Evolutionary conservation across 2,329 filamentous ascomycete genomes (phyloP).

Genomic region (Tolypocladium ovalisporum): DNA sequence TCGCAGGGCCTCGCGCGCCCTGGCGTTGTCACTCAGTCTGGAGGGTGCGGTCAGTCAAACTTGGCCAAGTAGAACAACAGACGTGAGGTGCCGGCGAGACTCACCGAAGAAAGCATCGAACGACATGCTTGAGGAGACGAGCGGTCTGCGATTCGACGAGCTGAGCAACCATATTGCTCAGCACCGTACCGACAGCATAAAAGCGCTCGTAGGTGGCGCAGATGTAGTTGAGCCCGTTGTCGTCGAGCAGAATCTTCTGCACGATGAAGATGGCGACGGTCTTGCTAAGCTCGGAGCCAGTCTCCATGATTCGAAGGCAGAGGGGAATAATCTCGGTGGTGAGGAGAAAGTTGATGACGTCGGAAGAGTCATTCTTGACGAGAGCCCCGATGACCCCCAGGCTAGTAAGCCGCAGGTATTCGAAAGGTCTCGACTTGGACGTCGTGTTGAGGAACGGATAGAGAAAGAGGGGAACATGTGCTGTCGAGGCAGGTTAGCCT

Average conservation of each 20-base stretch:
- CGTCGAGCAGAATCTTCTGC: constrained; percentile 94
- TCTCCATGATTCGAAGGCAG: constrained; percentile 98
- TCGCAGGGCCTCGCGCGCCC: constrained; percentile 84
- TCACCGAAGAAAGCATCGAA: constrained; percentile 89
- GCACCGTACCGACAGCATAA: constrained; percentile 91
- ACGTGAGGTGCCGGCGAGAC: constrained; percentile 15
- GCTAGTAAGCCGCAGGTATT: constrained; percentile 91
- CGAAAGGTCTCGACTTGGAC: constrained; percentile 93
- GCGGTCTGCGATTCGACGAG: constrained; percentile 97
- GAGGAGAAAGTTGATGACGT: constrained; percentile 97
- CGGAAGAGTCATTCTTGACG: constrained; percentile 96
- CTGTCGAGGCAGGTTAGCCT: constrained; percentile 32
- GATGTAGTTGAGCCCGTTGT: constrained; percentile 94
- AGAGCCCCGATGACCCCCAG: constrained; percentile 93
- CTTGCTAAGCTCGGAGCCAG: constrained; percentile 94
- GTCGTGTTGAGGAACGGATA: constrained; percentile 99
- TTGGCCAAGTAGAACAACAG: neutral
- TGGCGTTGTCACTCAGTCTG: constrained; percentile 90
- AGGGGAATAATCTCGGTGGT: constrained; percentile 98
- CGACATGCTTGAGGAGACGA: constrained; percentile 90
- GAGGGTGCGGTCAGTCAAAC: constrained; percentile 6
- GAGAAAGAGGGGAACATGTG: constrained; percentile 93
- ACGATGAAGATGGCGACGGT: constrained; percentile 99
- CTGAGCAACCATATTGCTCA: constrained; percentile 98
- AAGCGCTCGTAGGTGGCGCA: constrained; percentile 98